Evolutionary conservation across 805 yeast species (phyloP).

Genomic region (Teunomyces pallodes): DNA sequence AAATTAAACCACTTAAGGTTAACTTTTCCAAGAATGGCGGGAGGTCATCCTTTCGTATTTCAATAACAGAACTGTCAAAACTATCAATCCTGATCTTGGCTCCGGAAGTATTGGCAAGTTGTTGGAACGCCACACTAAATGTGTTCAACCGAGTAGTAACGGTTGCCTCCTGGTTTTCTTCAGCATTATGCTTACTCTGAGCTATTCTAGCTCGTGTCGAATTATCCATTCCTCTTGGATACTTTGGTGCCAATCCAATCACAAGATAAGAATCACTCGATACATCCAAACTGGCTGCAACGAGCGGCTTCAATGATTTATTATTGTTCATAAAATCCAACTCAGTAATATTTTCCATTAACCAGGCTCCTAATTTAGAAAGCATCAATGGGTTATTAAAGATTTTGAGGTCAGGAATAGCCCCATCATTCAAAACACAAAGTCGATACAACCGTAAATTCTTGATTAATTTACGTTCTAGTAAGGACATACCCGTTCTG

Average conservation of each 20-base stretch:
- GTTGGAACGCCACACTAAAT: conserved; percentile 89
- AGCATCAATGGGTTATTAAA: conserved; percentile 86
- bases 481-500: conserved; percentile 81
- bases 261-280: conserved; percentile 77
- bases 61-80: conserved; percentile 91
- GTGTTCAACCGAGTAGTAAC: conserved; percentile 61
- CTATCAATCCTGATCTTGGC: conserved; percentile 91
- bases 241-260: conserved; percentile 84
- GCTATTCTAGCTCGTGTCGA: conserved; percentile 31
- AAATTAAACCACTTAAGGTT: conserved; percentile 34
- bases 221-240: conserved; percentile 48
- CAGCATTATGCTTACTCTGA: conserved; percentile 25
- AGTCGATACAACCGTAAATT: conserved; percentile 77
- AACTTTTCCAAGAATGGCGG: conserved; percentile 82
- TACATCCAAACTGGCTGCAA: conserved; percentile 78
- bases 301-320: conserved; percentile 64
- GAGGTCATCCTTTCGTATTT: conserved; percentile 82
- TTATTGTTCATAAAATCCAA: conserved; percentile 45
- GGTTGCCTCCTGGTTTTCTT: conserved; percentile 35
- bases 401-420: conserved; percentile 67
- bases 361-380: conserved; percentile 84
- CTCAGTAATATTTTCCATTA: conserved; percentile 85
- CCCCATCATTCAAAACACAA: conserved; percentile 81
- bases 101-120: conserved; percentile 77
- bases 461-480: conserved; percentile 78